phyloP scores from a whole-genome alignment of 306 rosid genomes.

The Gynostemma pentaphyllum region DNA sequence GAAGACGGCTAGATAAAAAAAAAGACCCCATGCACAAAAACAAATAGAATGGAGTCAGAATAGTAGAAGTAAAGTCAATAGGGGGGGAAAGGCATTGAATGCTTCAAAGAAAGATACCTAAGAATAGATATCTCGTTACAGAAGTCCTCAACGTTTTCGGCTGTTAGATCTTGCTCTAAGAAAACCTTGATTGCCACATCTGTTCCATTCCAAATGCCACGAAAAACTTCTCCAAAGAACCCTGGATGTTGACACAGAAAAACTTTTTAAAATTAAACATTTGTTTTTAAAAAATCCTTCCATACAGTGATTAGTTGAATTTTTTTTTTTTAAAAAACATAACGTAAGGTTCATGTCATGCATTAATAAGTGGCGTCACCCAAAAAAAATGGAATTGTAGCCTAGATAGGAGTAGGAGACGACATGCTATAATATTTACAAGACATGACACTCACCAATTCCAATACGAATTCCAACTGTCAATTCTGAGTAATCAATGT shows the following conservation, averaged over 20 bases:
- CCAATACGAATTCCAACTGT: constrained; percentile 96
- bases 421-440: not conserved
- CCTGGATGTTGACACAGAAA: constrained; percentile 37
- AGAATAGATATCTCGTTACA: constrained; percentile 96
- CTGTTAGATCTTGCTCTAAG: constrained; percentile 88
- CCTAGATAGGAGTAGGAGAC: too few relatives aligned
- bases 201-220: constrained; percentile 94
- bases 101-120: constrained; percentile 32
- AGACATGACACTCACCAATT: constrained; percentile 56
- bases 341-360: not conserved
- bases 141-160: constrained; percentile 96
- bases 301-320: too few relatives aligned
- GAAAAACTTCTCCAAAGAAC: constrained; percentile 97
- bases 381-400: not conserved
- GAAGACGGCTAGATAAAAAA: constrained; percentile 66
- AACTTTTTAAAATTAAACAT: not conserved
- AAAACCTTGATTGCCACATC: constrained; percentile 96
- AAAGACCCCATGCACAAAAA: constrained; percentile 15
- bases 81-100: not conserved
- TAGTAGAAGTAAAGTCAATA: constrained; percentile 14
- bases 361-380: not conserved
- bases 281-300: not conserved
- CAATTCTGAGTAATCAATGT: constrained; percentile 80
- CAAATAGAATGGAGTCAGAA: constrained; percentile 23
- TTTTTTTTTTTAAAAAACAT: not conserved